Evolutionary conservation across 495 filamentous ascomycete species (phyloP), one percentile per base, ranked within the genome.

Genomic region (Bryoglossum gracile): DNA sequence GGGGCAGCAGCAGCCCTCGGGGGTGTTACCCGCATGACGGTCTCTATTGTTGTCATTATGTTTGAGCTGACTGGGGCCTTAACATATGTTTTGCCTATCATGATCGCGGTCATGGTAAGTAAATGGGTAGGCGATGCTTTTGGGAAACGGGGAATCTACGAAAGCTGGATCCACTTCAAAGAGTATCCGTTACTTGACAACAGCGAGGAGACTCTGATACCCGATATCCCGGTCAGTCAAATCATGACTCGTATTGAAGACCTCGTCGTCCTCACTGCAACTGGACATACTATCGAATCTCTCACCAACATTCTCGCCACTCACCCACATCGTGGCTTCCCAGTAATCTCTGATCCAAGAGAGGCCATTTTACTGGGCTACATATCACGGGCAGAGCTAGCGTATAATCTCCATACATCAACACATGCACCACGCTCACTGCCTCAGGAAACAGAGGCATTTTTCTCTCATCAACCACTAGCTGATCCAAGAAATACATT

Each of bases 101-200:
- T 98, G 92, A 86, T 98, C 50, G 89, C 94, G n/a, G 92, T 98
- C 51, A 95, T 98, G 91, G 68, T 97, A 18, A 86, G 84, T 51
- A 98, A 98, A 66, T 98, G 92, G 92, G 89, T 95, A 17, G 92
- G 92, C 59, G 92, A 98, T 64, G 92, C 91, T 22, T 94, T 98
- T 65, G 87, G 86, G 14, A 87, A 87, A 41, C 80, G 86, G 14
- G 92, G 94, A 23, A 98, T 98, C 64, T 98, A 98, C 71, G 92
- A 98, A 61, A 85, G 81, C 38, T 98, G 92, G 92, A 97, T 98
- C 60, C 84, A 87, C 47, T 84, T 97, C 62, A 91, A 91, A 55
- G 89, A 89, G 58, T 98, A 96, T 65, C 94, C 94, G 3, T 96
- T 91, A 67, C 75, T 98, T 28, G 94, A 96, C 62, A 92, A 94